Evolutionary conservation across 768 basidiomycete species (phyloP), one percentile per base, ranked within the genome.

Genomic region (Leccinum broughii): DNA sequence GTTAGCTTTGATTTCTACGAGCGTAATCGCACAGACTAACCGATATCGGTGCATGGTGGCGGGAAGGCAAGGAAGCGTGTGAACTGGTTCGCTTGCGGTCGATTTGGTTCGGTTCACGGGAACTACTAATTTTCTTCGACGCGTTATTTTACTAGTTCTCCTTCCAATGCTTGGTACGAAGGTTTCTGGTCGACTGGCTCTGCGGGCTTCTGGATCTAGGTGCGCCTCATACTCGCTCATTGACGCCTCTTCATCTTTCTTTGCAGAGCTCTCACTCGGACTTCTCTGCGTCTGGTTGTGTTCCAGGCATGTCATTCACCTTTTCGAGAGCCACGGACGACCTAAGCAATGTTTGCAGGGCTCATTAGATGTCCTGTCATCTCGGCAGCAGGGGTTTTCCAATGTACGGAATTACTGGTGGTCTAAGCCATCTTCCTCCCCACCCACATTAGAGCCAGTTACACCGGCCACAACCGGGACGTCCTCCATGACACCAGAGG

Each of bases 361-460:
- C 8, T 41, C 55, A 24, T 28, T 41, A 32, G 41, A 32, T 30
- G 26, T 26, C 35, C 32, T 68, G n/a, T n/a, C 55, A 28, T 53
- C 58, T 48, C 48, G 28, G n/a, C 69, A 55, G 54, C 68, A 55
- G 54, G 60, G 63, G 26, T 28, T 61, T 46, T 60, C 57, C 15
- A 64, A 63, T 55, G 58, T 34, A 35, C 72, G 74, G 9, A 76
- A 57, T 56, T 76, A 63, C 58, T 74, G 72, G 74, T 74, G 74
- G 72, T 69, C 72, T 3, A 74, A 68, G 50, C 57, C 72, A 51
- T 49, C 63, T 0, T 17, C 51, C 32, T 13, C 57, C 34, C 68
- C 50, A 34, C 15, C 39, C 28, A 7, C 24, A 17, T 55, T 58
- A 22, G 68, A 67, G 37, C 51, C 62, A 28, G 51, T 30, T 48